Evolutionary conservation across 139 green algal species (phyloP).

Genomic region (Closterium sp.): DNA sequence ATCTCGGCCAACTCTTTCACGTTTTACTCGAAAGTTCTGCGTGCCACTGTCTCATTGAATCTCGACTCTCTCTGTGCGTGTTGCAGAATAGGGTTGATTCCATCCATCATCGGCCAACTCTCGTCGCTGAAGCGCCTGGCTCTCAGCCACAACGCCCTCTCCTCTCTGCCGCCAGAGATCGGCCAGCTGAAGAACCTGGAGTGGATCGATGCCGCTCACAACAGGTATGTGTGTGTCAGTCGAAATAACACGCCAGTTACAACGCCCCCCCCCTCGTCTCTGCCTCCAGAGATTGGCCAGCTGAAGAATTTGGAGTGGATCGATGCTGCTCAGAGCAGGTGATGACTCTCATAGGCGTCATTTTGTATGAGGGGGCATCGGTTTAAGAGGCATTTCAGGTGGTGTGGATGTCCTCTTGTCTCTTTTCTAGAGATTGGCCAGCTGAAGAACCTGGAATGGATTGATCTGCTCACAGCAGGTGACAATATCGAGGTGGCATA

Average conservation of each 20-base stretch:
- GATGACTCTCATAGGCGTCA: too few relatives aligned
- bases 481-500: too few relatives aligned
- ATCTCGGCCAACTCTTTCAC: background rate
- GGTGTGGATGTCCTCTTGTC: too few relatives aligned
- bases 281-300: conserved; percentile 3
- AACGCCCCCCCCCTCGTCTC: conserved; percentile 9
- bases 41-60: background rate
- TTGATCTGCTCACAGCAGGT: too few relatives aligned
- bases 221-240: conserved; percentile 21
- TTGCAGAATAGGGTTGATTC: conserved; percentile 11
- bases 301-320: conserved; percentile 17
- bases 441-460: too few relatives aligned
- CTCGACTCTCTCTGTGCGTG: background rate
- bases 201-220: conserved; percentile 29
- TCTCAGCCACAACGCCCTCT: conserved; percentile 25
- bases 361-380: too few relatives aligned
- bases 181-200: conserved; percentile 17
- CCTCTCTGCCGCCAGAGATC: conserved; percentile 23
- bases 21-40: background rate
- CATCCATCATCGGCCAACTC: conserved; percentile 4
- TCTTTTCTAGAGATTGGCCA: too few relatives aligned
- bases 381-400: too few relatives aligned
- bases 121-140: background rate
- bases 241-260: background rate
- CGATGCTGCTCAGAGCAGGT: conserved; percentile 6